Percentiles rank a stretch among this genome's conserved stretches.
phyloP scores from a whole-genome alignment of 306 rosid genomes.

The Dalbergia cultrata region DNA sequence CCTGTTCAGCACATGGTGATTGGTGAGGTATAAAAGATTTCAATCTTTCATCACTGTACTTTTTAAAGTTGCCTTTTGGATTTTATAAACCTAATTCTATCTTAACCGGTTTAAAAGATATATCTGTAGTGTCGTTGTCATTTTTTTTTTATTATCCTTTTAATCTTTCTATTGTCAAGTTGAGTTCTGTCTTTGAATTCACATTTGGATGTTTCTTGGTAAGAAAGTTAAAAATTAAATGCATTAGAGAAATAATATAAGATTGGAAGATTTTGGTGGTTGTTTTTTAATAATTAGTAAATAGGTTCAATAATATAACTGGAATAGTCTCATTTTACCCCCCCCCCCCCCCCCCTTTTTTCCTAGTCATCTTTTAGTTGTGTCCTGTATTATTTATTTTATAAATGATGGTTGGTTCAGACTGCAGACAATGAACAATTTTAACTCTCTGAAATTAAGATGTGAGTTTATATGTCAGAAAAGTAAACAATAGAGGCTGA shows the following conservation, averaged over 20 bases:
- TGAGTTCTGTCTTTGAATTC: slow-evolving; percentile 27
- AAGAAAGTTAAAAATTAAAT: slow-evolving; percentile 1
- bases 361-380: neutral
- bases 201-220: slow-evolving; percentile 10
- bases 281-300: neutral
- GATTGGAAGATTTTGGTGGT: neutral
- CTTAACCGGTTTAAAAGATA: slow-evolving; percentile 35
- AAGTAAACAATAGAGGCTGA: too few species aligned
- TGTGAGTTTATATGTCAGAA: too few species aligned
- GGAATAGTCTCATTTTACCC: too few species aligned
- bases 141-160: slow-evolving; percentile 10
- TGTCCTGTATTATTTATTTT: neutral
- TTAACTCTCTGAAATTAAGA: too few species aligned
- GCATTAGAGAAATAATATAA: neutral
- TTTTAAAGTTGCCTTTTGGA: slow-evolving; percentile 50
- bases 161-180: slow-evolving; percentile 26
- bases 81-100: slow-evolving; percentile 33
- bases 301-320: neutral
- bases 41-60: slow-evolving; percentile 47
- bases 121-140: slow-evolving; percentile 13
- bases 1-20: slow-evolving; percentile 46
- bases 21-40: slow-evolving; percentile 46
- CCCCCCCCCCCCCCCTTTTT: neutral
- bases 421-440: neutral
- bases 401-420: too few species aligned